These are phyloP conservation scores for Penicillium frequentans DNA, from an alignment of 2,329 filamentous ascomycete genomes.

Conservation along the genomic window DNA sequence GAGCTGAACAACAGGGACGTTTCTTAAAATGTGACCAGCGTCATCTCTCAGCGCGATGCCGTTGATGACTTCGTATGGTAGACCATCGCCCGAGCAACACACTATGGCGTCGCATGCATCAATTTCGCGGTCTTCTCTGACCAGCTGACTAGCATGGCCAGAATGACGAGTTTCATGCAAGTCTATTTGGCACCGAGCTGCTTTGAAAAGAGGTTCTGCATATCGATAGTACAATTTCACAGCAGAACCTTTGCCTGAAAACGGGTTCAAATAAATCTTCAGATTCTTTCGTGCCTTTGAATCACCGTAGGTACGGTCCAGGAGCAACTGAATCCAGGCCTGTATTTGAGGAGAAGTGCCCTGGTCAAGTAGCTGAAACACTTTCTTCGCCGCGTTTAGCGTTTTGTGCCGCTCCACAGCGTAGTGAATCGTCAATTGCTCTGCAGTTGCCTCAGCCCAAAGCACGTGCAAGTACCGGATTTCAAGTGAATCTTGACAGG, in stretches of 20 bases:
- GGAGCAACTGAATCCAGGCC: slow-evolving; percentile 41
- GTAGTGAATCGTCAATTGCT: no score
- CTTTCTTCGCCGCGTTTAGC: no score
- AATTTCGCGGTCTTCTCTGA: slow-evolving; percentile 67
- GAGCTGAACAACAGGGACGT: slow-evolving; percentile 79
- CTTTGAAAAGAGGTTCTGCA: slow-evolving; percentile 78
- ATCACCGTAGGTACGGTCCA: slow-evolving; percentile 69
- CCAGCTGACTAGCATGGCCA: slow-evolving; percentile 78
- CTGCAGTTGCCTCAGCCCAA: no score
- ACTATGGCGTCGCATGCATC: slow-evolving; percentile 81
- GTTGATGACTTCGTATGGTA: slow-evolving; percentile 93
- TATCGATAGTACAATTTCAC: slow-evolving; percentile 70
- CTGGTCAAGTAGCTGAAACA: no score
- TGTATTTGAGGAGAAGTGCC: no score
- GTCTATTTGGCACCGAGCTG: slow-evolving; percentile 75
- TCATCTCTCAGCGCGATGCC: slow-evolving; percentile 76
- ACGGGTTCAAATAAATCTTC: slow-evolving; percentile 88
- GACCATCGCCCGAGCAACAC: slow-evolving; percentile 87
- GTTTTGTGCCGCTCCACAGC: no score
- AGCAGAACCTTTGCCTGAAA: slow-evolving; percentile 66
- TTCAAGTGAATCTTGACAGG: no score
- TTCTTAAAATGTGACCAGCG: slow-evolving; percentile 70
- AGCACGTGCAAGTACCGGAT: no score
- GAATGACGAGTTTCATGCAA: slow-evolving; percentile 68
- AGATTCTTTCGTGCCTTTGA: slow-evolving; percentile 71